Conservation (phyloP, 345 rosid species). For the Odontarrhena argentea region DNA sequence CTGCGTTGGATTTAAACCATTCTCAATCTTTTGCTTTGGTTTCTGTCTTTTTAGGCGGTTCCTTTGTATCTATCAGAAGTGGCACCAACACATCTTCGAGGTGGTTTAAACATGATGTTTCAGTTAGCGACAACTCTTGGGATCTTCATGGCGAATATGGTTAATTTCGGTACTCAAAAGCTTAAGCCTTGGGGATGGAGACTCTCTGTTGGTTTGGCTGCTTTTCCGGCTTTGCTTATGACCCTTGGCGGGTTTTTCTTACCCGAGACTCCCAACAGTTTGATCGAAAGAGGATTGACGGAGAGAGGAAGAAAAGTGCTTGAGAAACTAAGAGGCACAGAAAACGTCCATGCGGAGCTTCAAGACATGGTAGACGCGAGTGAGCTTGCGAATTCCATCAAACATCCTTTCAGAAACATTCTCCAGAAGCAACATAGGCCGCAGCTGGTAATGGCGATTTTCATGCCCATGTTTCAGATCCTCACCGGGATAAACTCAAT, state of each 20-base stretch:
- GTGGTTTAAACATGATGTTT: slow-evolving; percentile 92
- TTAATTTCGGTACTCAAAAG: slow-evolving; percentile 81
- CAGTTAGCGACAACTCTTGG: slow-evolving; percentile 89
- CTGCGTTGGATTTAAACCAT: not conserved
- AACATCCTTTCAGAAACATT: slow-evolving; percentile 86
- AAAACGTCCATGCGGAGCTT: slow-evolving; percentile 70
- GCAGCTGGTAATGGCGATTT: slow-evolving; percentile 78
- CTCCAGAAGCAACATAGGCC: slow-evolving; percentile 73
- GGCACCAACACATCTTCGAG: slow-evolving; percentile 94
- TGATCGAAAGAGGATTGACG: slow-evolving; percentile 62
- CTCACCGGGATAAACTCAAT: slow-evolving; percentile 93
- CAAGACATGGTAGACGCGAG: slow-evolving; percentile 89
- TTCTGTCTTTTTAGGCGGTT: slow-evolving; percentile 56
- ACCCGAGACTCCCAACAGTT: slow-evolving; percentile 91
- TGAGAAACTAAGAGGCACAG: slow-evolving; percentile 77
- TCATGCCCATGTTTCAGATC: slow-evolving; percentile 84
- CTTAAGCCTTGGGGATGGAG: slow-evolving; percentile 95
- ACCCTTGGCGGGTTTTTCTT: slow-evolving; percentile 70
- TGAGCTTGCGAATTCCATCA: slow-evolving; percentile 77
- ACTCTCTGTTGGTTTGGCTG: slow-evolving; percentile 90
- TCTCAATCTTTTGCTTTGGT: not conserved
- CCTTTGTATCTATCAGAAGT: slow-evolving; percentile 89
- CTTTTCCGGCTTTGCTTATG: slow-evolving; percentile 79
- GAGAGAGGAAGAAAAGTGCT: slow-evolving; percentile 67
- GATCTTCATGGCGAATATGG: slow-evolving; percentile 90